phyloP scores from a whole-genome alignment of 768 basidiomycete genomes.

The Termitomyces sp. region DNA sequence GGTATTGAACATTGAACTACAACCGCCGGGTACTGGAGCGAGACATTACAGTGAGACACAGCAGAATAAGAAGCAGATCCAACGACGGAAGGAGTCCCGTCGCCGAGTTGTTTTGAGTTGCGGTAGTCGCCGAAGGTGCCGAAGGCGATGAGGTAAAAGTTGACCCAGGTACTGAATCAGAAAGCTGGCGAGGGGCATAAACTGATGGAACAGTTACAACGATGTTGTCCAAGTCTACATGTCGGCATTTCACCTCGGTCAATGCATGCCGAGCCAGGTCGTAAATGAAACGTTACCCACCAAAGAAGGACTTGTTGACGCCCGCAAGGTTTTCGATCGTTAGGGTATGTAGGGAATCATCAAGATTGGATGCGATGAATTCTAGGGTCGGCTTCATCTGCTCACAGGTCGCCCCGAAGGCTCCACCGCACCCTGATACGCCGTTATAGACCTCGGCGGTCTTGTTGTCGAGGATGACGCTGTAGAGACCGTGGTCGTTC shows the following conservation, averaged over 20 bases:
- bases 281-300: slow-evolving; percentile 21
- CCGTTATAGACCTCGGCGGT: slow-evolving; percentile 35
- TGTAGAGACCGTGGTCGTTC: slow-evolving; percentile 47
- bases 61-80: slow-evolving; percentile 7
- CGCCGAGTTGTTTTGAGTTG: slow-evolving; percentile 3
- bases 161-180: neutral
- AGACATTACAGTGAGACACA: slow-evolving; percentile 9
- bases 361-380: slow-evolving; percentile 43
- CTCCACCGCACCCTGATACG: slow-evolving; percentile 46
- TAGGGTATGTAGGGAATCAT: slow-evolving; percentile 34
- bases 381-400: slow-evolving; percentile 42
- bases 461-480: slow-evolving; percentile 36
- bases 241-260: neutral
- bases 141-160: slow-evolving; percentile 3
- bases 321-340: slow-evolving; percentile 40
- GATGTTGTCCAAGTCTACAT: slow-evolving; percentile 42
- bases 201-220: slow-evolving; percentile 40
- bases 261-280: neutral
- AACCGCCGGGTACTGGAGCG: neutral
- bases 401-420: slow-evolving; percentile 44
- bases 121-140: slow-evolving; percentile 4
- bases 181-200: slow-evolving; percentile 36
- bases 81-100: neutral
- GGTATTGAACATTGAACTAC: neutral
- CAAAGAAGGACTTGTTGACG: slow-evolving; percentile 43